These are phyloP conservation scores for Penicillium fimorum DNA, from an alignment of 495 filamentous ascomycete species.

Conservation along the genomic window DNA sequence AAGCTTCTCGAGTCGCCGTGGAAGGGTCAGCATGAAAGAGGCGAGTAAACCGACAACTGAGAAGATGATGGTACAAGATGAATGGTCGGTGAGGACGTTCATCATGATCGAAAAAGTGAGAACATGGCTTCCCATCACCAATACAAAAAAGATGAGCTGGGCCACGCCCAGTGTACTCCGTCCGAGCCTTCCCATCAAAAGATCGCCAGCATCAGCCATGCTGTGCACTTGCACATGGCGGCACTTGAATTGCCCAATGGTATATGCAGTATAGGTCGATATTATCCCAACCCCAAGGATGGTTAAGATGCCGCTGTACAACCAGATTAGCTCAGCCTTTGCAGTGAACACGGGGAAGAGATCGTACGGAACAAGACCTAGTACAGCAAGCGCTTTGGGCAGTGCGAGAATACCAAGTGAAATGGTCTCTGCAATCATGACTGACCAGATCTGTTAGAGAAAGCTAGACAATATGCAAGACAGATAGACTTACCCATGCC, in stretches of 20 bases:
- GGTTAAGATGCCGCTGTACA: conserved; percentile 45
- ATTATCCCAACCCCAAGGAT: conserved; percentile 61
- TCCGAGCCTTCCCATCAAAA: conserved; percentile 58
- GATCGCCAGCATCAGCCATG: conserved; percentile 63
- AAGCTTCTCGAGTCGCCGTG: conserved; percentile 55
- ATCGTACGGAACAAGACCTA: conserved; percentile 55
- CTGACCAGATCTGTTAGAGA: conserved; percentile 17
- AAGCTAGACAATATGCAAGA: not conserved
- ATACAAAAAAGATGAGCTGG: conserved; percentile 61
- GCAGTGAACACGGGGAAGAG: not conserved
- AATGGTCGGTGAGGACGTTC: conserved; percentile 59
- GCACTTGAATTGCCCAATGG: conserved; percentile 67
- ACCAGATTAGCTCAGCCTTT: conserved; percentile 50
- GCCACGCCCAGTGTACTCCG: conserved; percentile 57
- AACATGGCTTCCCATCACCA: conserved; percentile 72
- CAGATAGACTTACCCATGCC: conserved; percentile 30
- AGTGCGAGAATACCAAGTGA: conserved; percentile 61
- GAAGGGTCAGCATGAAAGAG: conserved; percentile 59
- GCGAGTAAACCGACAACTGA: conserved; percentile 57
- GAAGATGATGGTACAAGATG: conserved; percentile 62
- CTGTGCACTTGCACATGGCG: conserved; percentile 60
- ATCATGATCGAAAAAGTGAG: conserved; percentile 71
- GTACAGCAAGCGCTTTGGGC: conserved; percentile 53
- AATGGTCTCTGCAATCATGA: conserved; percentile 66
- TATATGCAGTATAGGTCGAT: conserved; percentile 70